Evolutionary conservation across 1,284 basidiomycete species (phyloP), one percentile per base, ranked within the genome.

Genomic region (Acaromyces ingoldii): DNA sequence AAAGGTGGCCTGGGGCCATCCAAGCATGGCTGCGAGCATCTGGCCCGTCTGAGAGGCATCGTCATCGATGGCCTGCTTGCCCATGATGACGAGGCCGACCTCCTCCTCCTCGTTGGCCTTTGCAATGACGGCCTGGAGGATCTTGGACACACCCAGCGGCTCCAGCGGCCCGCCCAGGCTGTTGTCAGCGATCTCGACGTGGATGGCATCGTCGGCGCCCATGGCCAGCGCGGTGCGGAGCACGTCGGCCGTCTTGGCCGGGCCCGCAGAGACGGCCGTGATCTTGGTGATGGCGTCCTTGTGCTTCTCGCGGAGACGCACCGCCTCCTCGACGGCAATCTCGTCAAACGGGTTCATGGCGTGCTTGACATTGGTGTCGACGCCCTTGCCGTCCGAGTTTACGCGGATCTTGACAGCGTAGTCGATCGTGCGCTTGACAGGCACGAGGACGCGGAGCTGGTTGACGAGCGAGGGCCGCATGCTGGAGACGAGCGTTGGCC

Each of bases 11-110:
- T 98, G 93, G 9, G 87, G 83, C 89, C 91, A 97, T 42, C 85
- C 85, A 66, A 96, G 78, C 68, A 97, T 79, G 2, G 91, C 93
- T 17, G 93, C 92, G 34, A 98, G 82, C 89, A 97, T 97, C 75
- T 96, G 92, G 1, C 93, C 93, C 6, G 93, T 97, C 79, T 92
- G 87, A n/a, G 89, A 89, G 3, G 89, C 83, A 76, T 98, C 93
- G 68, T 95, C 92, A 78, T 98, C 93, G 67, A 98, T 98, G 10
- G 93, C 88, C 78, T 98, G 93, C 79, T 98, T 98, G n/a, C 95
- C 93, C 78, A 96, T 82, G 60, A 98, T 91, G 49, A 98, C 86
- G 53, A 98, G 69, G 69, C 97, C 92, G 2, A 89, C 81, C 30
- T 81, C 79, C 44, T 76, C 73, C 30, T 26, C 33, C 57, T 82